These are phyloP conservation scores for Thinopyrum elongatum DNA, from an alignment of 176 grass and related monocot genomes.

Conservation along the genomic window DNA sequence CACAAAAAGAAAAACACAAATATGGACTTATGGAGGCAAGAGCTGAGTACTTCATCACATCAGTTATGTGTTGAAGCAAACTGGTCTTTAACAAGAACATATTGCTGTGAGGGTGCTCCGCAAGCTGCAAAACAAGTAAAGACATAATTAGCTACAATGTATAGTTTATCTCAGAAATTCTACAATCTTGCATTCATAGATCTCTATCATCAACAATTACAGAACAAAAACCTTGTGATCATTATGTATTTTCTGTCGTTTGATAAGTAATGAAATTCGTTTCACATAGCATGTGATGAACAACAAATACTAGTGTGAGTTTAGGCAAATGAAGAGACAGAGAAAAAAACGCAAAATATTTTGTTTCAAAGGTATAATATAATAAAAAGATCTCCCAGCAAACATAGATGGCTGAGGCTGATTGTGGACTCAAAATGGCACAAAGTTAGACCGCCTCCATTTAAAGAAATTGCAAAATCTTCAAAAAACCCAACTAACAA, in stretches of 20 bases:
- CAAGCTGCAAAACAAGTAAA: constrained; percentile 55
- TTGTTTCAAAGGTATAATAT: neutral
- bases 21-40: neutral
- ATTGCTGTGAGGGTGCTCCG: constrained; percentile 74
- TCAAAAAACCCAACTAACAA: neutral
- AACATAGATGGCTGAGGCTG: neutral
- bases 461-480: neutral
- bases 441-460: neutral
- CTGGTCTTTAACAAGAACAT: constrained; percentile 65
- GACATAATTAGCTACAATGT: constrained; percentile 25
- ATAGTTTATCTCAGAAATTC: constrained; percentile 16
- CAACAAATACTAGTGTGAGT: neutral
- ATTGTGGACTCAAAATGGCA: neutral
- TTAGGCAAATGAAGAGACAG: constrained; percentile 1
- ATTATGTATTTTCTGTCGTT: neutral
- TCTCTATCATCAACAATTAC: neutral
- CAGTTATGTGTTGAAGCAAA: constrained; percentile 75
- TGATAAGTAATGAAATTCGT: constrained; percentile 12
- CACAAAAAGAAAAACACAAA: neutral
- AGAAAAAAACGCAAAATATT: neutral
- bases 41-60: constrained; percentile 70
- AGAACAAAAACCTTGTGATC: neutral
- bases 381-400: neutral
- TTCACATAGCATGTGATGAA: neutral
- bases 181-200: neutral